Evolutionary conservation across 768 basidiomycete genomes (phyloP).

Genomic region (Lactifluus echinatus): DNA sequence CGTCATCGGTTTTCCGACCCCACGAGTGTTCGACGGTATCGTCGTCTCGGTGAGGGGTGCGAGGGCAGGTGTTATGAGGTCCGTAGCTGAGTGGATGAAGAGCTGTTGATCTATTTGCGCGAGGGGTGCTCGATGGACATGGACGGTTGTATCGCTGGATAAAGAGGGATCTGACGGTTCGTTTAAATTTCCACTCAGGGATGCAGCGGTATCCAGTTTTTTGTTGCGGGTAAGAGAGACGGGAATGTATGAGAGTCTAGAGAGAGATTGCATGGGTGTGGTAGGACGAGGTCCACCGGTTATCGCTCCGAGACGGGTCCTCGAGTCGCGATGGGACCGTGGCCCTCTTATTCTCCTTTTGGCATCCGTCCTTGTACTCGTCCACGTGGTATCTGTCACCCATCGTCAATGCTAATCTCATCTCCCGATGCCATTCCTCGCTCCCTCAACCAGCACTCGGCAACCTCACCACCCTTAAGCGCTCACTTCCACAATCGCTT

Average conservation of each 20-base stretch:
- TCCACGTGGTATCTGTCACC: conserved; percentile 18
- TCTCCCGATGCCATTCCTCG: no score
- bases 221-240: neutral
- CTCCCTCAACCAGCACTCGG: no score
- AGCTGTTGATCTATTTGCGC: conserved; percentile 20
- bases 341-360: conserved; percentile 10
- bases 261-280: conserved; percentile 9
- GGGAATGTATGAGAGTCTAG: conserved; percentile 1
- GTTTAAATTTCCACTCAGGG: neutral
- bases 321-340: neutral
- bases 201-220: conserved; percentile 9
- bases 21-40: no score
- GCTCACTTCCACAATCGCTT: no score
- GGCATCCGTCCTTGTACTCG: neutral
- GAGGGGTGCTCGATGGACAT: conserved; percentile 17
- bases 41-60: no score
- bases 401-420: conserved; percentile 18
- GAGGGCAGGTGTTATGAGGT: conserved; percentile 7
- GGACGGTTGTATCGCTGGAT: conserved; percentile 10
- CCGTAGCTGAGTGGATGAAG: neutral
- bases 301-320: no score
- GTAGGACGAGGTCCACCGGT: neutral
- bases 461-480: no score
- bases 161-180: conserved; percentile 12
- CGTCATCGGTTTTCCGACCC: conserved; percentile 9